Conservation (phyloP, 331 rosid species). For the Pyracantha coccinea region DNA sequence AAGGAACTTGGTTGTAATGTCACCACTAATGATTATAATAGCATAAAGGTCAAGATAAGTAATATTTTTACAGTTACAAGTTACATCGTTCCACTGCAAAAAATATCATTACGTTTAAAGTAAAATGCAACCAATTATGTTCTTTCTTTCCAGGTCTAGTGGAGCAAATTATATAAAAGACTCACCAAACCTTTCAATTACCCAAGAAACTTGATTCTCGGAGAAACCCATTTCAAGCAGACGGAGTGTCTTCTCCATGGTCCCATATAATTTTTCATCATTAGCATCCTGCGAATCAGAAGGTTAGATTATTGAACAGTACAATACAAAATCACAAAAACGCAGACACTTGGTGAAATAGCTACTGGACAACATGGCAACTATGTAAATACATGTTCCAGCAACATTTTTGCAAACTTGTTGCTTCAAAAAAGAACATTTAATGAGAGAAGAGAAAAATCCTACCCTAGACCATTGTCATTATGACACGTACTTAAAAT, state of each 20-base stretch:
- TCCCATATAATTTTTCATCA: conserved; percentile 71
- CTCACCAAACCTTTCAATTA: conserved; percentile 75
- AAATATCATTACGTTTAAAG: not conserved
- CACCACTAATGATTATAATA: not conserved
- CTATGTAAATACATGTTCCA: not conserved
- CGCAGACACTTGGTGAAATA: not conserved
- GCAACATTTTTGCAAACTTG: not conserved
- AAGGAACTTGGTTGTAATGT: not conserved
- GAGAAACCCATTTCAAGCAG: conserved; percentile 96
- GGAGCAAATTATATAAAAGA: conserved; percentile 14
- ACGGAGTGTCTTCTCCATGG: conserved; percentile 79
- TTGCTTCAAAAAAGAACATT: not conserved
- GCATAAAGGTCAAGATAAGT: not conserved
- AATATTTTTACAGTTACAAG: not conserved
- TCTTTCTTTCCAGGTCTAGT: not conserved
- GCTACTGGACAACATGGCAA: not conserved
- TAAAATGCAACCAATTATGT: not conserved
- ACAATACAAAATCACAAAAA: not conserved
- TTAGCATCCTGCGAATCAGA: conserved; percentile 34
- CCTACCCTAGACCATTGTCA: not conserved
- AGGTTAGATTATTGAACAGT: not conserved
- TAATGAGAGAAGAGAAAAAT: not conserved
- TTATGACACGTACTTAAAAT: not conserved
- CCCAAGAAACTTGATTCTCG: conserved; percentile 80
- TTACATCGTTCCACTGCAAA: not conserved